Percentiles rank a stretch among this genome's conserved stretches.
These are phyloP conservation scores for Xylaria flabelliformis DNA, from an alignment of 495 filamentous ascomycete species.

Conservation along the genomic window DNA sequence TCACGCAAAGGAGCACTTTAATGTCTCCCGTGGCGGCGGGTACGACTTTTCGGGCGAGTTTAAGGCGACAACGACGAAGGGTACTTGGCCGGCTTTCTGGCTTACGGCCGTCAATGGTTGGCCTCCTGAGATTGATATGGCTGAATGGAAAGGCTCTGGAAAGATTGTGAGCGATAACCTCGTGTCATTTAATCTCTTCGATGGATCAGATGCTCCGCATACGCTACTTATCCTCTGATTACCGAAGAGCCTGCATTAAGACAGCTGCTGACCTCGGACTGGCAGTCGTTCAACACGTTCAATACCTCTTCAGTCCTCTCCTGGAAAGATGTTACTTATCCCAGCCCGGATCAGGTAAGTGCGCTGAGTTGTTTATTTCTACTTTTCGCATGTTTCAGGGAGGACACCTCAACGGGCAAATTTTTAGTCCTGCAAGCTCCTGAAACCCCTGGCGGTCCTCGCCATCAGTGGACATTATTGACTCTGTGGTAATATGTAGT, in stretches of 20 bases:
- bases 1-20: conserved; percentile 56
- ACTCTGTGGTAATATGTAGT: conserved; percentile 26
- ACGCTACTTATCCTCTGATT: not conserved
- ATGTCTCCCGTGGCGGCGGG: conserved; percentile 53
- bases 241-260: not conserved
- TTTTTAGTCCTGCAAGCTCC: too few species aligned
- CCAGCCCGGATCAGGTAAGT: conserved; percentile 42
- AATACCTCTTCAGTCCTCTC: conserved; percentile 58
- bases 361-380: too few species aligned
- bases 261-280: not conserved
- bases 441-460: too few species aligned
- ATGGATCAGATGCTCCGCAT: not conserved
- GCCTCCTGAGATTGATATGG: conserved; percentile 69
- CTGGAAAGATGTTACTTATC: conserved; percentile 57
- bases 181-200: not conserved
- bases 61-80: conserved; percentile 55
- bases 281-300: conserved; percentile 63
- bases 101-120: conserved; percentile 65
- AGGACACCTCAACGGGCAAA: too few species aligned
- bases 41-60: conserved; percentile 61
- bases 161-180: conserved; percentile 46
- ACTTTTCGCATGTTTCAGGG: too few species aligned
- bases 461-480: too few species aligned
- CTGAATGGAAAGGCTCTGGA: conserved; percentile 68
- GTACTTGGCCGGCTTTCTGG: conserved; percentile 70